Evolutionary conservation across 2,329 filamentous ascomycete genomes (phyloP).

Genomic region (Neoscytalidium dimidiatum): DNA sequence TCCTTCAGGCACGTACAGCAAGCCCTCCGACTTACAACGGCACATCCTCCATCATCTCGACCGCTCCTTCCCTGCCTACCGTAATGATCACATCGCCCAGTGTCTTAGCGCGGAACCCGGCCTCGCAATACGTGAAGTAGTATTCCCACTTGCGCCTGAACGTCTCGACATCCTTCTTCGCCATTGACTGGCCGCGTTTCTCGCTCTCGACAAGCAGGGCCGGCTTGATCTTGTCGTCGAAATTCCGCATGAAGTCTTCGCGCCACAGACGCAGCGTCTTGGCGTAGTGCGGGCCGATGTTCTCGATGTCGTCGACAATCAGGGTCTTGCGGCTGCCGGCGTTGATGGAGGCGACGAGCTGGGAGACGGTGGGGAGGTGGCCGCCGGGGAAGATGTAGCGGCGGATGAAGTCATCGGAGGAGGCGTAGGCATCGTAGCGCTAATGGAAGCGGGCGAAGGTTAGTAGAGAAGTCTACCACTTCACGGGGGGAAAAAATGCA

Average conservation of each 20-base stretch:
- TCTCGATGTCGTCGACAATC: conserved; percentile 67
- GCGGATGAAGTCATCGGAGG: conserved; percentile 71
- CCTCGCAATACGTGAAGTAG: conserved; percentile 76
- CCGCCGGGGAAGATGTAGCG: conserved; percentile 81
- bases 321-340: conserved; percentile 62
- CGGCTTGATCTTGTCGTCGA: conserved; percentile 61
- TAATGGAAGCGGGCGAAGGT: conserved; percentile 16
- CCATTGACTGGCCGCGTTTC: conserved; percentile 46
- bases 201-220: conserved; percentile 61
- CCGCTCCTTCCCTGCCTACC: conserved; percentile 63
- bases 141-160: conserved; percentile 77
- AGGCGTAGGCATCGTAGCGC: conserved; percentile 66
- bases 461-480: too few species aligned
- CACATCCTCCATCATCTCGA: conserved; percentile 71
- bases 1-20: neutral
- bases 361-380: conserved; percentile 66
- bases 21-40: conserved; percentile 52
- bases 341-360: conserved; percentile 66
- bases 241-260: conserved; percentile 65
- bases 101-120: conserved; percentile 71
- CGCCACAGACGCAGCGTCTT: conserved; percentile 70
- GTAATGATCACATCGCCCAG: conserved; percentile 74
- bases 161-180: conserved; percentile 63
- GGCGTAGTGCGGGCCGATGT: conserved; percentile 74
- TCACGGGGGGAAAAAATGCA: too few species aligned